Conservation (phyloP, 2,329 filamentous ascomycete genomes). For the Xylaria sp. region DNA sequence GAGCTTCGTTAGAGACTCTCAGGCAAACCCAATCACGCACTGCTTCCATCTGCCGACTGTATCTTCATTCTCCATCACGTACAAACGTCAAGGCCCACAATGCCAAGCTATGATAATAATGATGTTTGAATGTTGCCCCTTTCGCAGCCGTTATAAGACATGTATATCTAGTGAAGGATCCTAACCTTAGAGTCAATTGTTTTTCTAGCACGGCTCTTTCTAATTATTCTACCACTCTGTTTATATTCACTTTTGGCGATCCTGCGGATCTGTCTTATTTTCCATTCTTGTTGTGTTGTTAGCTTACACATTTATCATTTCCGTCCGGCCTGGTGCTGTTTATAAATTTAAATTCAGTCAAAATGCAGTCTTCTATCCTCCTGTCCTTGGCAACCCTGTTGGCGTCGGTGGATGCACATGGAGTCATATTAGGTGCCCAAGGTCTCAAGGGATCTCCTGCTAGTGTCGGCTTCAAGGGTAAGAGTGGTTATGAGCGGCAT, state of each 20-base stretch:
- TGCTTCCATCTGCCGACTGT: constrained; percentile 19
- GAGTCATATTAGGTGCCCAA: constrained; percentile 60
- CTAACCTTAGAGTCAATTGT: constrained; percentile 41
- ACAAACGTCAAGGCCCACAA: constrained; percentile 24
- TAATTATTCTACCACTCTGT: constrained; percentile 29
- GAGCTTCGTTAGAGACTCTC: constrained; percentile 30
- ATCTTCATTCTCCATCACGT: constrained; percentile 16
- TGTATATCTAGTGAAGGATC: constrained; percentile 35
- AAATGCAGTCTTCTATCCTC: constrained; percentile 53
- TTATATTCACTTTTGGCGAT: constrained; percentile 44
- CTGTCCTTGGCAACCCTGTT: constrained; percentile 52
- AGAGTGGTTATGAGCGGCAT: constrained; percentile 22
- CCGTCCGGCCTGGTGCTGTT: constrained; percentile 50
- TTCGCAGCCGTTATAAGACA: constrained; percentile 41
- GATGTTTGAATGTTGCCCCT: constrained; percentile 25
- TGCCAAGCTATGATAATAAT: constrained; percentile 13
- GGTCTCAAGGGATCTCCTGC: constrained; percentile 59
- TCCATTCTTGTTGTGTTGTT: constrained; percentile 39
- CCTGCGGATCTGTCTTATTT: constrained; percentile 47
- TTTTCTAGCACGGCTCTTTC: constrained; percentile 29
- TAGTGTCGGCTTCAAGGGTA: constrained; percentile 63
- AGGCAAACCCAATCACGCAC: constrained; percentile 7
- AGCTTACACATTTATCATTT: constrained; percentile 43
- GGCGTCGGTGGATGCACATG: constrained; percentile 56
- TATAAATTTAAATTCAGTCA: constrained; percentile 45